Evolutionary conservation across 257 asterid species (phyloP).

Genomic region (Solanum neorickii): DNA sequence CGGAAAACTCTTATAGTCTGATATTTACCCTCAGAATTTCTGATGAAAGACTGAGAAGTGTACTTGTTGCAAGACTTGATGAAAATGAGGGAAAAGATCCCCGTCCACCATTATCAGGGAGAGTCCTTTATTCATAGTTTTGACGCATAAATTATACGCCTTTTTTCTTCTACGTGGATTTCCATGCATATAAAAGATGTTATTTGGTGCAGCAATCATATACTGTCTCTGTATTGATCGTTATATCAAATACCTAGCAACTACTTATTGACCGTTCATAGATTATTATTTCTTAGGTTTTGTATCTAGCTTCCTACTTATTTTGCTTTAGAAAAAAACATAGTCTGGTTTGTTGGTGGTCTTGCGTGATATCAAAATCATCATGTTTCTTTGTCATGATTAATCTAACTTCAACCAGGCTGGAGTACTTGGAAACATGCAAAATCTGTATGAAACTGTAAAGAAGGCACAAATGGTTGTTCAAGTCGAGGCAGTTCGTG

Average conservation of each 20-base stretch:
- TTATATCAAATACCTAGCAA: neutral
- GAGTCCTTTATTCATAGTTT: neutral
- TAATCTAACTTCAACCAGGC: slow-evolving; percentile 37
- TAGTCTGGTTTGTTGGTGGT: neutral
- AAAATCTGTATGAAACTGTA: slow-evolving; percentile 84
- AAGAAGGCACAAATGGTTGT: slow-evolving; percentile 98
- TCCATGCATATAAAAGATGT: neutral
- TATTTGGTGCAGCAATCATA: neutral
- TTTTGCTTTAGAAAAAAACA: neutral
- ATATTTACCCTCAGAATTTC: neutral
- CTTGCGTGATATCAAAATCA: neutral
- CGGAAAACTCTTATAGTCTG: neutral
- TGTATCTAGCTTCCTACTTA: neutral
- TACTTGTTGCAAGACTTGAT: neutral
- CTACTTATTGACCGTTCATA: neutral
- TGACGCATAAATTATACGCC: neutral
- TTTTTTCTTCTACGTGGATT: neutral
- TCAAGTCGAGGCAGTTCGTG: slow-evolving; percentile 95
- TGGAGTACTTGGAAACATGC: slow-evolving; percentile 94
- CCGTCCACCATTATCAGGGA: neutral
- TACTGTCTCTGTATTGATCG: neutral
- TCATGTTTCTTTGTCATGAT: neutral
- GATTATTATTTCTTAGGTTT: neutral
- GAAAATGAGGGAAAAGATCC: neutral
- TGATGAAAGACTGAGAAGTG: neutral